These are phyloP conservation scores for Termitomyces sp. DNA, from an alignment of 1,284 basidiomycete species.

Conservation along the genomic window DNA sequence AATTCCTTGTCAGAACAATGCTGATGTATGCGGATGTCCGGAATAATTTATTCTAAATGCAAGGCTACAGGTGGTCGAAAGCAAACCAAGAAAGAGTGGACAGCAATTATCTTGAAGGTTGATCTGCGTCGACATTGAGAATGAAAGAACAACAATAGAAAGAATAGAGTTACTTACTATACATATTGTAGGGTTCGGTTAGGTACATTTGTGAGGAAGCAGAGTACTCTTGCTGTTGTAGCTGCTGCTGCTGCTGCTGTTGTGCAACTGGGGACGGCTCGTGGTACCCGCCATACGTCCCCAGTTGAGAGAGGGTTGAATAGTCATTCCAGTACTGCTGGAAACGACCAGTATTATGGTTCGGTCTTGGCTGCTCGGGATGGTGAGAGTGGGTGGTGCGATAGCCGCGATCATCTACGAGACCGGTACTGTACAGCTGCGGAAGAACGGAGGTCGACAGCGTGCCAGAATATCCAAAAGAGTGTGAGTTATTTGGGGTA, in stretches of 20 bases:
- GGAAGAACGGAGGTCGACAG: conserved; percentile 19
- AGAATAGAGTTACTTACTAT: conserved; percentile 23
- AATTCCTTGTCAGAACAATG: conserved; percentile 1
- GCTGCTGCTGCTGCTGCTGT: conserved; percentile 1
- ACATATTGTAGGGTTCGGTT: conserved; percentile 32
- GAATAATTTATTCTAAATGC: conserved; percentile 3
- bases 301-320: conserved; percentile 51
- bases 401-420: conserved; percentile 37
- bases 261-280: conserved; percentile 12
- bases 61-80: conserved; percentile 10
- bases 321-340: conserved; percentile 63
- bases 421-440: conserved; percentile 66
- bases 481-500: conserved; percentile 1
- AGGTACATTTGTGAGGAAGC: conserved; percentile 29
- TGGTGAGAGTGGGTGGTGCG: conserved; percentile 5
- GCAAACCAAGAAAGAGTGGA: conserved; percentile 1
- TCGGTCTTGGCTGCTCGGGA: conserved; percentile 8
- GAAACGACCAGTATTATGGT: conserved; percentile 24
- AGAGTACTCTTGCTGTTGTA: conserved; percentile 12
- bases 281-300: conserved; percentile 30
- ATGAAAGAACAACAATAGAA: not conserved
- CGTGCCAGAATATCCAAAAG: conserved; percentile 12
- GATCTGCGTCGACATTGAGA: conserved; percentile 3
- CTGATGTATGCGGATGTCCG: conserved; percentile 2
- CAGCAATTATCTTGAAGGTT: conserved; percentile 11